Conservation (phyloP, 129 eudicot genomes). For the Saussurea involucrata region DNA sequence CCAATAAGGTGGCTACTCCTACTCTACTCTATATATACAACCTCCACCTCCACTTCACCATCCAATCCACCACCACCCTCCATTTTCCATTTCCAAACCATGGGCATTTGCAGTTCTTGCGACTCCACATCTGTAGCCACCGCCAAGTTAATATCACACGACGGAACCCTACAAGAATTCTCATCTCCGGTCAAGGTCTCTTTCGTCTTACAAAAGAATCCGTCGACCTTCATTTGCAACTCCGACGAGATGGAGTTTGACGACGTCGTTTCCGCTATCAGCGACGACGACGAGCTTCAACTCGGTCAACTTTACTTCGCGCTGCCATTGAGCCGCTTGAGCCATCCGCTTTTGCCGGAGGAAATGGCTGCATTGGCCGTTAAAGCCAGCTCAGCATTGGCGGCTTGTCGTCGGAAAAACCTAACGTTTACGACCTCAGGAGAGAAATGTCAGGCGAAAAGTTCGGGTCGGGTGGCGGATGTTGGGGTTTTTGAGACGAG, state of each 20-base stretch:
- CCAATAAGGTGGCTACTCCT: background rate
- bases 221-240: constrained; percentile 67
- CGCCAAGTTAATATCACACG: constrained; percentile 62
- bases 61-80: background rate
- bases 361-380: constrained; percentile 99
- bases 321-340: constrained; percentile 57
- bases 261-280: constrained; percentile 59
- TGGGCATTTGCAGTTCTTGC: constrained; percentile 90
- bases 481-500: constrained; percentile 19
- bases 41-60: background rate
- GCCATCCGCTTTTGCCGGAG: constrained; percentile 62
- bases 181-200: constrained; percentile 77
- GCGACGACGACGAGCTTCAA: constrained; percentile 59
- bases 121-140: constrained; percentile 61
- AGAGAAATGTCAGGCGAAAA: constrained; percentile 23
- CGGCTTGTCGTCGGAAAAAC: constrained; percentile 55
- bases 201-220: constrained; percentile 54
- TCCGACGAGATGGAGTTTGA: constrained; percentile 97
- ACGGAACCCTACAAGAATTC: constrained; percentile 75
- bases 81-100: background rate
- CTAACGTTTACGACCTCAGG: constrained; percentile 25
- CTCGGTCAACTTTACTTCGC: constrained; percentile 83
- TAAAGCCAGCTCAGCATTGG: constrained; percentile 82
- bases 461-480: constrained; percentile 47
- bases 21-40: constrained; percentile 21